Evolutionary conservation across 257 asterid species (phyloP), one percentile per base, ranked within the genome.

Genomic region (Capsicum chinense): DNA sequence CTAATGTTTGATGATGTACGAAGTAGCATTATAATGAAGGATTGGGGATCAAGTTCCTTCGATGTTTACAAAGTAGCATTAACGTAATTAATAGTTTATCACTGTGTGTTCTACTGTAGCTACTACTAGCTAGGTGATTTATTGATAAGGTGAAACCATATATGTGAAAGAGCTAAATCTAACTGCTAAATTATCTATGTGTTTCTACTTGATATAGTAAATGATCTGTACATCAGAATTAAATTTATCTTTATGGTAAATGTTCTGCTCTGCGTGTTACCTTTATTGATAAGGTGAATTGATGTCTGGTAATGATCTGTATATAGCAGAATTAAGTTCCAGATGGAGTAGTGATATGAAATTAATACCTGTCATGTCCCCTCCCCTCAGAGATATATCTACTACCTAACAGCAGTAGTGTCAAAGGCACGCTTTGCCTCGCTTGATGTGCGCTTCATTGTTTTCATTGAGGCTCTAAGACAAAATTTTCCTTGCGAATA

Each of bases 181-280:
- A 71, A 47, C 9, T 74, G 80, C 80, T 47, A 26, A 73, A n/a
- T 26, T 50, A 12, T 74, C 37, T 19, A 12, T 74, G 60, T 74
- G 60, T 73, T 50, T 74, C 62, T 19, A 12, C 81, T 47, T 10
- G 26, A 47, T 44, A 10, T n/a, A 39, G 58, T 73, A 73, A 47
- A n/a, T 47, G 80, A 5, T 73, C 39, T 12, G 80, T 66, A 33
- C 0, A 35, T 17, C 19, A 33, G 48, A 66, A 66, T 33, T 13
- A 33, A 33, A 12, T 0, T 2, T 66, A 35, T 35, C 47, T 26
- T 26, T 12, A 66, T 6, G 73, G 19, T 13, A 66, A 66, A 33
- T 33, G 19, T 12, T 35, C 73, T 66, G 48, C 39, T 26, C 33
- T 26, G 33, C 33, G 7, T 0, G 12, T 7, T 73, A 73, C 19